Evolutionary conservation across 345 rosid genomes (phyloP).

Genomic region (Alliaria petiolata): DNA sequence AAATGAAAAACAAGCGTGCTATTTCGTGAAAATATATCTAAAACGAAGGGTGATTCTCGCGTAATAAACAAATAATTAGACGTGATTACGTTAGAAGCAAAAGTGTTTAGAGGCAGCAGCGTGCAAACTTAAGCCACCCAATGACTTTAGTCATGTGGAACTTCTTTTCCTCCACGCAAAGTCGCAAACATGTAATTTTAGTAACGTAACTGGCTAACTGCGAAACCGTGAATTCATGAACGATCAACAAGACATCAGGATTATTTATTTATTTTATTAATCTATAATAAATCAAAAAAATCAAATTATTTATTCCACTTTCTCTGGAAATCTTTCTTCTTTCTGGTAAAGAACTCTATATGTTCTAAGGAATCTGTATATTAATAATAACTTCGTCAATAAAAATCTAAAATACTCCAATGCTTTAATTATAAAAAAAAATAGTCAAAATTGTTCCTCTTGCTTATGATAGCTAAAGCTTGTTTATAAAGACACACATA

Average conservation of each 20-base stretch:
- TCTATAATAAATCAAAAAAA: too few species aligned
- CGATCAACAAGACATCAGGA: neutral
- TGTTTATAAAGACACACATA: too few species aligned
- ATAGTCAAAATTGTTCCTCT: too few species aligned
- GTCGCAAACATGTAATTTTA: neutral
- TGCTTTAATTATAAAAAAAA: too few species aligned
- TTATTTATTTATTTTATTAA: too few species aligned
- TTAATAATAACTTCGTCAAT: too few species aligned
- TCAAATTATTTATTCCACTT: too few species aligned
- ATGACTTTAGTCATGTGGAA: neutral
- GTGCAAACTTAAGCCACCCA: neutral
- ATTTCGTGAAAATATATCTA: neutral
- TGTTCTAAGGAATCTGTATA: too few species aligned
- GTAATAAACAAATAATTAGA: neutral
- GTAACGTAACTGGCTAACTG: neutral
- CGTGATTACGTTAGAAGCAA: constrained; percentile 5
- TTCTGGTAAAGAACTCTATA: too few species aligned
- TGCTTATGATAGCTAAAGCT: too few species aligned
- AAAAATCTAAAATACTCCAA: too few species aligned
- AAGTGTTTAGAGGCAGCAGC: neutral
- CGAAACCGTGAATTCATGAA: neutral
- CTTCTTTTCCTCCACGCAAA: constrained; percentile 4
- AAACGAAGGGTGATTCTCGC: neutral
- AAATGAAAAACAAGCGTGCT: neutral
- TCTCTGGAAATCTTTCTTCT: too few species aligned